phyloP scores from a whole-genome alignment of 257 asterid species.

The Gentiana dahurica region DNA sequence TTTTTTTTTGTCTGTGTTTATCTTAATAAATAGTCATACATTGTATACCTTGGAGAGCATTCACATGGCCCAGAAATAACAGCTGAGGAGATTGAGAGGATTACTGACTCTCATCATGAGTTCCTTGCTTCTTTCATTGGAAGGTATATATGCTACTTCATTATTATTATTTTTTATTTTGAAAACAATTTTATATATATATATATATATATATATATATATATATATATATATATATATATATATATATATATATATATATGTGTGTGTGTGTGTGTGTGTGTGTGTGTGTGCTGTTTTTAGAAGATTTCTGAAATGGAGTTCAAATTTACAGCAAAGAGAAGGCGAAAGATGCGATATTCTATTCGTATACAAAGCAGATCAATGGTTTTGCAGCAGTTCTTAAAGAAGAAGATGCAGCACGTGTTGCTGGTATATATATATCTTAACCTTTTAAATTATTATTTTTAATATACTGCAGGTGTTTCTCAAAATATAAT shows the following conservation, averaged over 20 bases:
- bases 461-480: too few relatives aligned
- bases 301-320: too few relatives aligned
- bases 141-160: slow-evolving; percentile 25
- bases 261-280: too few relatives aligned
- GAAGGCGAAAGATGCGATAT: slow-evolving; percentile 47
- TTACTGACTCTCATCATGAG: slow-evolving; percentile 35
- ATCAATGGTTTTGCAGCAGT: slow-evolving; percentile 75
- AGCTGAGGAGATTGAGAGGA: slow-evolving; percentile 29
- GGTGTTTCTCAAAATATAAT: too few relatives aligned
- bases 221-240: too few relatives aligned
- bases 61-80: slow-evolving; percentile 46
- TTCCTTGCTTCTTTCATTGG: slow-evolving; percentile 53
- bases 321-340: slow-evolving; percentile 24
- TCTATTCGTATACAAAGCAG: slow-evolving; percentile 49
- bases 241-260: neutral
- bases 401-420: slow-evolving; percentile 66
- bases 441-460: neutral
- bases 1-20: neutral
- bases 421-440: slow-evolving; percentile 33
- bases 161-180: too few relatives aligned
- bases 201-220: too few relatives aligned
- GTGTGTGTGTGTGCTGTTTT: too few relatives aligned
- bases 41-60: slow-evolving; percentile 82
- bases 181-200: too few relatives aligned
- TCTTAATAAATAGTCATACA: slow-evolving; percentile 37